These are phyloP conservation scores for Chalara sp. DNA, from an alignment of 2,329 filamentous ascomycete genomes.

Conservation along the genomic window DNA sequence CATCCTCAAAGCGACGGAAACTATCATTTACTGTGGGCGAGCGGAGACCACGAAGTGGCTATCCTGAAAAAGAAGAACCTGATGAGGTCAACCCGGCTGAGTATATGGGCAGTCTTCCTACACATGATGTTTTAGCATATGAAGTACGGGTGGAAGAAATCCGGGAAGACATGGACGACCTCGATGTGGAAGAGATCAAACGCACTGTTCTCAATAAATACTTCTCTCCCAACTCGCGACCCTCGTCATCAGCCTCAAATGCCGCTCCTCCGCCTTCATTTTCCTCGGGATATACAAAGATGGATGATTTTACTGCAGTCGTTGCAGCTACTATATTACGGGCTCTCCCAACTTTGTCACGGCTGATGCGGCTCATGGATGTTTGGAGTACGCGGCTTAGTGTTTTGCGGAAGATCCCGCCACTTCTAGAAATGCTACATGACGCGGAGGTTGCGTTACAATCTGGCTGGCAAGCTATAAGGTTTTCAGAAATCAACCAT, in stretches of 20 bases:
- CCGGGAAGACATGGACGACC: slow-evolving; percentile 55
- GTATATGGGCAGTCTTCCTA: slow-evolving; percentile 57
- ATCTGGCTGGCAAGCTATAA: slow-evolving; percentile 59
- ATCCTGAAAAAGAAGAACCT: neutral
- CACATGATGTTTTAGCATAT: slow-evolving; percentile 57
- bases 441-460: slow-evolving; percentile 59
- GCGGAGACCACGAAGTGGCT: slow-evolving; percentile 6
- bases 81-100: slow-evolving; percentile 8
- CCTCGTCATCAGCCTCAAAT: slow-evolving; percentile 38
- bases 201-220: slow-evolving; percentile 78
- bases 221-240: slow-evolving; percentile 54
- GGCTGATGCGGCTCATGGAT: slow-evolving; percentile 64
- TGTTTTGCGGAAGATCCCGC: slow-evolving; percentile 67
- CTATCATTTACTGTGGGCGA: neutral
- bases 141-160: slow-evolving; percentile 72
- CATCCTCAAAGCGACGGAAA: slow-evolving; percentile 35
- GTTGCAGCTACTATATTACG: slow-evolving; percentile 90
- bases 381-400: slow-evolving; percentile 72
- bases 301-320: slow-evolving; percentile 87
- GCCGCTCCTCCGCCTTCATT: slow-evolving; percentile 32
- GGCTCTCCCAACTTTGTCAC: slow-evolving; percentile 73
- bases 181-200: slow-evolving; percentile 84
- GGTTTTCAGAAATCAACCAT: slow-evolving; percentile 19
- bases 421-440: slow-evolving; percentile 58
- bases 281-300: slow-evolving; percentile 50